Base-by-base conservation (phyloP, 192 early-diverging fungal species). In the Lunasporangiospora selenospora region DNA sequence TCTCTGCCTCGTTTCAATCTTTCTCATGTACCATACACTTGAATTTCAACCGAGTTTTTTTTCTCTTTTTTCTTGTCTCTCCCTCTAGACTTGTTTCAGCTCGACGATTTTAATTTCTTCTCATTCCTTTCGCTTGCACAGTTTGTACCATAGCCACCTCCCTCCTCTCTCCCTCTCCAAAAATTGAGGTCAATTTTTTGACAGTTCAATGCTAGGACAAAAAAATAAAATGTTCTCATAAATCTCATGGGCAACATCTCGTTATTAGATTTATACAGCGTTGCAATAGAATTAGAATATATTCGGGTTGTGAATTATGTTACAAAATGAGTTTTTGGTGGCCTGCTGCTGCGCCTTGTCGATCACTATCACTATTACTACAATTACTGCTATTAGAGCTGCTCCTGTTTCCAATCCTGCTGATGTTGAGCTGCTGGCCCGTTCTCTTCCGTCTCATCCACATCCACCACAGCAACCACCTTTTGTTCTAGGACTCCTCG, bases 401-500 rank as follows among this genome's bases (percentile, higher is more conserved):
- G 42, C 9, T 19, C 18, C n/a, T n/a, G n/a, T n/a, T 9, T 19
- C 11, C 18, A 5, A 44, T 44, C 42, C 21, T 47, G 48, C 38
- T 48, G 31, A 34, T 16, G 47, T 3, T 58, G 58, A 12, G 54
- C 65, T n/a, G n/a, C n/a, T n/a, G n/a, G n/a, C 13, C 59, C 56
- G 3, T 40, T 53, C 2, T 32, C 16, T 8, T 50, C 58, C 0
- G 42, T 24, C 21, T 48, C 53, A 30, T 48, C 53, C 10, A 63
- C 32, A 16, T 57, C 60, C 33, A 56, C 58, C 3, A 62, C 60
- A 24, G 30, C 37, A 1, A 73, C 60, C 2, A 52, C 59, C 30
- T 57, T 73, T 32, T 73, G 67, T n/a, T 73, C 59, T 3, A 73
- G n/a, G 23, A 73, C 67, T 0, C 67, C 60, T 37, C 52, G 55